Evolutionary conservation across 345 rosid genomes (phyloP), one percentile per base, ranked within the genome.

Genomic region (Sapria himalayana): DNA sequence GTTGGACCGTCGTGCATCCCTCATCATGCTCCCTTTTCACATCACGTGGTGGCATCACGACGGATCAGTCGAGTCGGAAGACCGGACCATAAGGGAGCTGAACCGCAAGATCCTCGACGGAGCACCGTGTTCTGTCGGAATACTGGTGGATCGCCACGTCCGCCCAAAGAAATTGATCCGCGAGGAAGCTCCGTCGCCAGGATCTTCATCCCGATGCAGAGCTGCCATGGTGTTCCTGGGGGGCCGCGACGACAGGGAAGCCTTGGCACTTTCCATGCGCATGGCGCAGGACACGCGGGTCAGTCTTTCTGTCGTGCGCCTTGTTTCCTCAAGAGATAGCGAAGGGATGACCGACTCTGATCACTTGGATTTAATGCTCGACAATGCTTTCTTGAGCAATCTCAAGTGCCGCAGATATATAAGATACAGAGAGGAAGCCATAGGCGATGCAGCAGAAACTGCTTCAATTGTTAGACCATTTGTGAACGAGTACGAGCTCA

Each of bases 111-210:
- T 74, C 27, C 71, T 74, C 0, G 57, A 64, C 15, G 38, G 35
- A 6, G 69, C 91, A 0, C 77, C 84, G 0, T 78, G 91, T 47
- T 78, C 84, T 5, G 66, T 74, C 0, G 91, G 73, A 9, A 63
- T 72, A n/a, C 57, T 56, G 14, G 35, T 72, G 0, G 58, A 61
- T 15, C 51, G 60, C n/a, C 57, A 46, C 4, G 3, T 38, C 14
- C 10, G 32, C n/a, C 39, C 21, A 13, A 43, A 31, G 15, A n/a
- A n/a, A n/a, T n/a, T n/a, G n/a, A 4, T 15, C n/a, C 17, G 1
- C 13, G 7, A 18, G 2, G 22, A n/a, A 14, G 39, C 33, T 17
- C 33, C 27, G 25, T 45, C 44, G 36, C 40, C 20, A 36, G 53
- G n/a, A 14, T 19, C 31, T 41, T n/a, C 31, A 18, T 22, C 25